Conservation (phyloP, 306 rosid species). For the Mimosa pudica region DNA sequence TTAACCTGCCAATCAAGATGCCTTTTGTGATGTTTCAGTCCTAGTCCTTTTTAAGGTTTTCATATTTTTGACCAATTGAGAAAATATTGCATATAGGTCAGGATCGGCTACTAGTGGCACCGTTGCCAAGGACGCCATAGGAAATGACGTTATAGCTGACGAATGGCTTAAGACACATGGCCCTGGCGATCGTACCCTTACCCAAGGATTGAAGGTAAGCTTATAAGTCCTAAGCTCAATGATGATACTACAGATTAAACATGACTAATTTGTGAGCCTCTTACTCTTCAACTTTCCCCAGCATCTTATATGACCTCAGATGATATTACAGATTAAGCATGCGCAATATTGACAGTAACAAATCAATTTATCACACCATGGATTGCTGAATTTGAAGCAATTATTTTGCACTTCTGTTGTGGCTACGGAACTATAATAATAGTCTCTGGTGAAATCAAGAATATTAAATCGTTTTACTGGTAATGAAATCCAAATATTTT, state of each 20-base stretch:
- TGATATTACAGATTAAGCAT: neutral
- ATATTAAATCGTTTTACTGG: conserved; percentile 5
- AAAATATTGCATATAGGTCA: conserved; percentile 46
- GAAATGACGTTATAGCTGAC: conserved; percentile 76
- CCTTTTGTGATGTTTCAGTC: conserved; percentile 29
- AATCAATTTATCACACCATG: neutral
- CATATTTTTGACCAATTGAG: neutral
- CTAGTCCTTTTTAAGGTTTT: conserved; percentile 7
- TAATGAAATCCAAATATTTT: neutral
- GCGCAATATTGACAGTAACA: conserved; percentile 9
- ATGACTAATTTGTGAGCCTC: neutral
- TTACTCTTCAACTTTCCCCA: neutral
- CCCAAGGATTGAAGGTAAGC: conserved; percentile 84
- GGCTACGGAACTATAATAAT: neutral
- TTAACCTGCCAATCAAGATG: neutral
- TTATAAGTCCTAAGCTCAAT: conserved; percentile 22
- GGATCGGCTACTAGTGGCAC: conserved; percentile 65
- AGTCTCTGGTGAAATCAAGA: conserved; percentile 7
- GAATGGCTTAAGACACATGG: conserved; percentile 88
- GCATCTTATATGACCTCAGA: neutral
- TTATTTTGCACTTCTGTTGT: neutral
- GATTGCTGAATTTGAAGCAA: neutral
- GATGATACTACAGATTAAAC: neutral
- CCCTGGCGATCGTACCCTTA: conserved; percentile 88
- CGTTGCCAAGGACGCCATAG: conserved; percentile 85